phyloP scores from a whole-genome alignment of 441 rosid species.

The Dalechampia spathulata region DNA sequence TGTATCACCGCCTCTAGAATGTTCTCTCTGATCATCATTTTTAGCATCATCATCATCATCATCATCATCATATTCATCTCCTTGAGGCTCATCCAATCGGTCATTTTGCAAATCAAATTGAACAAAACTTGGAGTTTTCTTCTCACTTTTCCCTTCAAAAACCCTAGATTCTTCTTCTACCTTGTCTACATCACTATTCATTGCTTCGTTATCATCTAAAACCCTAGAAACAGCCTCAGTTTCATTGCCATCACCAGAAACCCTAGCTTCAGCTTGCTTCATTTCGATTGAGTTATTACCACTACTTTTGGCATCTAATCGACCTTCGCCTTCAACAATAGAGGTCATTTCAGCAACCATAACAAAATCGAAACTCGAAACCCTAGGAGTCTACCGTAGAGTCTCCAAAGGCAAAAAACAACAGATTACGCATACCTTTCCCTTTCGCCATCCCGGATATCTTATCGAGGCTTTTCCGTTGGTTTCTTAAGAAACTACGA shows the following conservation, averaged over 20 bases:
- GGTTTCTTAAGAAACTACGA: not conserved
- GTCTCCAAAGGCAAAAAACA: not conserved
- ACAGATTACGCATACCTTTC: slow-evolving; percentile 20
- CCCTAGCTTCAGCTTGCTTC: slow-evolving; percentile 11
- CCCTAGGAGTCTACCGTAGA: slow-evolving; percentile 16
- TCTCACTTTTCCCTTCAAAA: slow-evolving; percentile 21
- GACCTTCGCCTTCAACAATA: slow-evolving; percentile 24
- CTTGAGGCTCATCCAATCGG: slow-evolving; percentile 21
- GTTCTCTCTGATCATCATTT: not conserved
- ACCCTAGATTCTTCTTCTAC: slow-evolving; percentile 15
- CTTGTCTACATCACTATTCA: slow-evolving; percentile 9
- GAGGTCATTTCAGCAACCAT: slow-evolving; percentile 18
- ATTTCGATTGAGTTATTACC: slow-evolving; percentile 14
- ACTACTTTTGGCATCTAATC: slow-evolving; percentile 20
- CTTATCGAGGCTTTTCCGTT: not conserved
- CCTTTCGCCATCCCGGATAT: not conserved
- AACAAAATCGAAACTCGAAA: slow-evolving; percentile 11
- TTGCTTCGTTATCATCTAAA: slow-evolving; percentile 15
- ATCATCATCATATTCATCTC: not conserved
- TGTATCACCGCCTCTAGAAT: slow-evolving; percentile 16
- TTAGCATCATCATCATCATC: not conserved
- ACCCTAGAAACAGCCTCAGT: slow-evolving; percentile 18
- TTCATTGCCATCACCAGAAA: slow-evolving; percentile 20
- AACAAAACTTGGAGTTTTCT: slow-evolving; percentile 8
- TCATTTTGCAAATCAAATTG: slow-evolving; percentile 19